Evolutionary conservation across 228 moss, liverwort and hornwort genomes (phyloP), one percentile per base, ranked within the genome.

Genomic region (Sphagnum fallax): DNA sequence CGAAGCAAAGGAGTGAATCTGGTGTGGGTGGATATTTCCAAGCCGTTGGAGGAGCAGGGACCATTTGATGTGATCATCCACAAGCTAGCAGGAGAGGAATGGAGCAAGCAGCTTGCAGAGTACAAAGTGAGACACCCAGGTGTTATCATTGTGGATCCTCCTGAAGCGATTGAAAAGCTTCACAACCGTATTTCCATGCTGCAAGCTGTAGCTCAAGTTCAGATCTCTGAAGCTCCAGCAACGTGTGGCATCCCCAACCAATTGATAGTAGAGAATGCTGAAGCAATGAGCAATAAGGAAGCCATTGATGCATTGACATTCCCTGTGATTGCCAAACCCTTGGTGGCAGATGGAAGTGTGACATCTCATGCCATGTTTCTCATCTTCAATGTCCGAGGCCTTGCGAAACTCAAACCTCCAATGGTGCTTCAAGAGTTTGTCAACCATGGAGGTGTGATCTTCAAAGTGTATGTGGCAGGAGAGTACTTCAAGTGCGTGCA

Each of bases 361-460:
- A 90, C 77, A 52, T 98, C 98, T 10, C 98, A 98, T 53, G 98
- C 92, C 66, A 98, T 98, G 98, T 90, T 87, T 52, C 84, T 98
- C 4, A 85, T 98, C 48, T 94, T 92, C 82, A 98, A 98, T 75
- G 73, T 81, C 0, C 82, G 81, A 50, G 89, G 98, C 49, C 68
- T 98, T 13, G 90, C 85, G 49, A 94, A 91, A 74, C 79, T 94
- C 52, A 86, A 82, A 75, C 94, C 98, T 13, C 98, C 98, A 5
- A 80, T 92, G 81, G 98, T 98, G 16, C 86, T 98, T 10, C 98
- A 98, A 76, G 93, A 98, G 78, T 98, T 98, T 68, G 91, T 98
- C 51, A 98, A 98, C 69, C 98, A 98, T 49, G 98, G 98, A 1
- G 98, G 98, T 6, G 98, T 98, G 48, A 98, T 94, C 57, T 98